Conservation (phyloP, 768 basidiomycete species). For the Leccinum rimulosum region DNA sequence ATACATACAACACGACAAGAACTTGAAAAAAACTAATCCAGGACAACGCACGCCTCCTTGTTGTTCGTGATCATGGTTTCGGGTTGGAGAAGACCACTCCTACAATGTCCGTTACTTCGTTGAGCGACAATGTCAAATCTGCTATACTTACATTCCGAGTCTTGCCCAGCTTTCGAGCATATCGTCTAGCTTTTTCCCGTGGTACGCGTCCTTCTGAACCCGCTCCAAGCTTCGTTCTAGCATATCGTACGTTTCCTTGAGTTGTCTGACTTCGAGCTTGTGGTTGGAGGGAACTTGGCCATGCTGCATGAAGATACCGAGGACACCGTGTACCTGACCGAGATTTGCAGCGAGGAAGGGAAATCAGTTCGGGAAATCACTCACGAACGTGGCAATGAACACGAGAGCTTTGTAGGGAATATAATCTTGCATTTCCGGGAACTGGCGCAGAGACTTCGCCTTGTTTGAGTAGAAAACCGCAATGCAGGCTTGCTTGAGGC, state of each 20-base stretch:
- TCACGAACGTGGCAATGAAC: neutral
- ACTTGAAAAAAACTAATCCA: too few species aligned
- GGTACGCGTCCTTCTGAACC: neutral
- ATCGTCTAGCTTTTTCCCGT: neutral
- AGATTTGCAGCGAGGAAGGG: neutral
- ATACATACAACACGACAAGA: too few species aligned
- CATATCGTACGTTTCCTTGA: neutral
- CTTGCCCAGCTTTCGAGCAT: neutral
- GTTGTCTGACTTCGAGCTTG: neutral
- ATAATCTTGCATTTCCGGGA: neutral
- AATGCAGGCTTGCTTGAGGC: neutral
- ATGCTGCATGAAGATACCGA: neutral
- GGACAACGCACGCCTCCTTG: too few species aligned
- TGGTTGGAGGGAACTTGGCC: neutral
- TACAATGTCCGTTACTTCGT: too few species aligned
- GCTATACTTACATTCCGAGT: neutral
- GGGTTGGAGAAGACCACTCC: too few species aligned
- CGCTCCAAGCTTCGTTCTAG: neutral
- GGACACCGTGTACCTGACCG: neutral
- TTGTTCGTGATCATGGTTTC: too few species aligned
- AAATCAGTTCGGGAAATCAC: neutral
- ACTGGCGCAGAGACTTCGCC: neutral
- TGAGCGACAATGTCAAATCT: too few species aligned
- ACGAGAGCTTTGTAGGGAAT: neutral
- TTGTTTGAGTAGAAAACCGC: neutral